Percentiles rank a stretch among this genome's conserved stretches.
Conservation (phyloP, 768 basidiomycete genomes). For the Clavaria fumosa region DNA sequence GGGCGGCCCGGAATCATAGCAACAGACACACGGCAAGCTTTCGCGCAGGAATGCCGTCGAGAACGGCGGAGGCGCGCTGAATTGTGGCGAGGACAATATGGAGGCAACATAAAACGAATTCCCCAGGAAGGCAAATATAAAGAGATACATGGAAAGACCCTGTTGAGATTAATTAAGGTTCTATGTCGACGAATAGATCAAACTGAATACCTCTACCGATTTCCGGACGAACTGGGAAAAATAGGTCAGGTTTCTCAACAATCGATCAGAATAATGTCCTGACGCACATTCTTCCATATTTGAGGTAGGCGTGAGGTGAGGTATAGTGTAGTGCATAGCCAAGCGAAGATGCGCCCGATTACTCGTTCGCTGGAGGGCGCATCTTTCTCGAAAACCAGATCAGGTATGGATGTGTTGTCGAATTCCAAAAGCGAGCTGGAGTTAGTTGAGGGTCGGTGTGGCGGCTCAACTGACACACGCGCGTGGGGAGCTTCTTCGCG, state of each 20-base stretch:
- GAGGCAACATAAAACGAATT: slow-evolving; percentile 89
- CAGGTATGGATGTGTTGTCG: no score
- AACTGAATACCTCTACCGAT: slow-evolving; percentile 60
- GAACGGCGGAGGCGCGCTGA: slow-evolving; percentile 38
- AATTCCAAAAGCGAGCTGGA: no score
- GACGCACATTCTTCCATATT: slow-evolving; percentile 94
- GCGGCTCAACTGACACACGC: no score
- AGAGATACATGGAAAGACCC: slow-evolving; percentile 89
- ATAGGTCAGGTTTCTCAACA: slow-evolving; percentile 2
- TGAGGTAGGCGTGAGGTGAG: slow-evolving; percentile 89
- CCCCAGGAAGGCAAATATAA: slow-evolving; percentile 86
- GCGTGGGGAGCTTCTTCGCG: no score
- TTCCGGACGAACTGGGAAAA: slow-evolving; percentile 58
- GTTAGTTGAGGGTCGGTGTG: no score
- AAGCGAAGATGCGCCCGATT: slow-evolving; percentile 84
- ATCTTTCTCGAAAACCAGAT: no score
- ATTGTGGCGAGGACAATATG: slow-evolving; percentile 63
- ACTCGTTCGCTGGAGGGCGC: slow-evolving; percentile 35
- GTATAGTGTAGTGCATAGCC: slow-evolving; percentile 88
- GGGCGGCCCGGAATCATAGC: neutral
- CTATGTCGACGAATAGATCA: neutral
- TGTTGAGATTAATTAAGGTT: slow-evolving; percentile 17
- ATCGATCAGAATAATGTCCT: slow-evolving; percentile 1
- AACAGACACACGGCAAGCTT: slow-evolving; percentile 60
- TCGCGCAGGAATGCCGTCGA: slow-evolving; percentile 59